phyloP scores from a whole-genome alignment of 176 grass and related monocot species.

The Carex cristatella region DNA sequence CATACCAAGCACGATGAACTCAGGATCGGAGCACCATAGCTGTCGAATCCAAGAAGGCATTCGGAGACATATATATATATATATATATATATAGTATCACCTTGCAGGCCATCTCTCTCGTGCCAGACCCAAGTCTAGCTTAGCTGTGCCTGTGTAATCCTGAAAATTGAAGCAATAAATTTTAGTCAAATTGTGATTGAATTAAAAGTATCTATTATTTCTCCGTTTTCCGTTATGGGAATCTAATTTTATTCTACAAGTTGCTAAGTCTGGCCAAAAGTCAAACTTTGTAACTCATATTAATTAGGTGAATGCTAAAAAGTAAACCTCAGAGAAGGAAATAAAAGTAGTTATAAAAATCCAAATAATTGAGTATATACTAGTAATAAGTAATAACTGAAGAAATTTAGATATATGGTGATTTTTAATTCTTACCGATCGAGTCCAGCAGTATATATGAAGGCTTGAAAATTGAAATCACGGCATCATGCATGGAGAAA shows the following conservation, averaged over 20 bases:
- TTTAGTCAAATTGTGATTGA: constrained; percentile 1
- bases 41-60: constrained; percentile 22
- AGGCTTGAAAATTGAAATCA: no score
- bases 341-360: no score
- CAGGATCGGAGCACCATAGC: constrained; percentile 88
- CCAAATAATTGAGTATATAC: no score
- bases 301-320: constrained; percentile 6
- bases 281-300: constrained; percentile 2
- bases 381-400: no score
- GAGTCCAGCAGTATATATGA: no score
- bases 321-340: not conserved
- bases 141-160: constrained; percentile 86
- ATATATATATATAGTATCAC: constrained; percentile 50
- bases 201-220: not conserved
- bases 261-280: not conserved
- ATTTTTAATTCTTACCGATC: no score
- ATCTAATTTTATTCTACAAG: not conserved
- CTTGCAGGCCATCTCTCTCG: constrained; percentile 72
- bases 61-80: constrained; percentile 43
- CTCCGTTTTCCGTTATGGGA: not conserved
- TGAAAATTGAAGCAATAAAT: constrained; percentile 11
- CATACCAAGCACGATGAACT: constrained; percentile 78
- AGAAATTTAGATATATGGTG: no score
- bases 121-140: constrained; percentile 83
- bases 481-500: no score